Conservation (phyloP, 345 rosid species). For the Punica granatum region DNA sequence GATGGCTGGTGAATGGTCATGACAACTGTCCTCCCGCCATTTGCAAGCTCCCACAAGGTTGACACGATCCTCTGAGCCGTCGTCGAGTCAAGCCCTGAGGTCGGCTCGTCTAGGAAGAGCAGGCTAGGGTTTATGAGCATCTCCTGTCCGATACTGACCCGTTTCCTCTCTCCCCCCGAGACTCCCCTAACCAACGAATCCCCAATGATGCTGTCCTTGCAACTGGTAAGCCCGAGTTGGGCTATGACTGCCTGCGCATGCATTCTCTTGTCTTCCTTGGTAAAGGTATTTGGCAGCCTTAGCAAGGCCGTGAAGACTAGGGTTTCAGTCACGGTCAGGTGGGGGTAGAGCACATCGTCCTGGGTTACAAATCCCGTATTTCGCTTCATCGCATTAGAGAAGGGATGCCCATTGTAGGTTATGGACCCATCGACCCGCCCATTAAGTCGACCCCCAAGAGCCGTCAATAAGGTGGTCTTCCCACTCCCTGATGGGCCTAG, state of each 20-base stretch:
- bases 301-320: slow-evolving; percentile 47
- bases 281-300: slow-evolving; percentile 26
- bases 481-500: slow-evolving; percentile 63
- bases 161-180: slow-evolving; percentile 55
- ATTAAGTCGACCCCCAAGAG: slow-evolving; percentile 35
- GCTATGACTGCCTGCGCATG: slow-evolving; percentile 39
- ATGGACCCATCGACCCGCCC: slow-evolving; percentile 25
- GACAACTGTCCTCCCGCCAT: slow-evolving; percentile 38
- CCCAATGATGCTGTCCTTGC: slow-evolving; percentile 40
- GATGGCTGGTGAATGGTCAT: slow-evolving; percentile 61
- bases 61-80: slow-evolving; percentile 48
- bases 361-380: slow-evolving; percentile 48
- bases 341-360: slow-evolving; percentile 38
- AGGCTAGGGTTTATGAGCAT: slow-evolving; percentile 51
- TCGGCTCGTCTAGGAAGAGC: slow-evolving; percentile 53
- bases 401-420: slow-evolving; percentile 36
- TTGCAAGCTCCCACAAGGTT: slow-evolving; percentile 31
- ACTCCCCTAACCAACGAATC: slow-evolving; percentile 33
- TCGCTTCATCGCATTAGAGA: slow-evolving; percentile 30
- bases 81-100: slow-evolving; percentile 55
- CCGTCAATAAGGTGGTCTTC: slow-evolving; percentile 45
- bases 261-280: slow-evolving; percentile 25
- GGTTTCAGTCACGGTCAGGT: slow-evolving; percentile 50
- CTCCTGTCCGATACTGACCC: slow-evolving; percentile 57
- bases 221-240: slow-evolving; percentile 35